Conservation (phyloP, 208 protist species). For the Leishmania amazonensis region DNA sequence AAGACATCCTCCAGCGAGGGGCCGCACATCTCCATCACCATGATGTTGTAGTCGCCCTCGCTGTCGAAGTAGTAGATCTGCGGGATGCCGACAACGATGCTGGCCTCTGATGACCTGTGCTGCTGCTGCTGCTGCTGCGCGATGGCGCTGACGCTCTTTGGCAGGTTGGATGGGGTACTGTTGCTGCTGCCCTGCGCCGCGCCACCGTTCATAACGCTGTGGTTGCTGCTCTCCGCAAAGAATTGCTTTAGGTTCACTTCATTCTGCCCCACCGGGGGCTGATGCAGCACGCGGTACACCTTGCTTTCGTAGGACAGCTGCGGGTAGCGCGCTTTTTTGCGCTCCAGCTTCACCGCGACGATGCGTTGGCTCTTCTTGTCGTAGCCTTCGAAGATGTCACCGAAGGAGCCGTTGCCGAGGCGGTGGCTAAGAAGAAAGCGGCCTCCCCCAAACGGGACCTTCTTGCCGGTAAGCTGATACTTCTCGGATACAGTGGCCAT, state of each 20-base stretch:
- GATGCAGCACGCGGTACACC: constrained; percentile 84
- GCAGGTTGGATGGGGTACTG: background rate
- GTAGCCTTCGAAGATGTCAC: constrained; percentile 97
- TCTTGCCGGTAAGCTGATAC: constrained; percentile 37
- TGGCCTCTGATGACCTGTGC: constrained; percentile 3
- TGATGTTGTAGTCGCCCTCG: constrained; percentile 98
- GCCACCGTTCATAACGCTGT: constrained; percentile 6
- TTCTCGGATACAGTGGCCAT: constrained; percentile 4
- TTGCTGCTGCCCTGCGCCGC: constrained; percentile 3
- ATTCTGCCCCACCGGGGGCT: constrained; percentile 43
- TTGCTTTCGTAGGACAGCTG: constrained; percentile 98
- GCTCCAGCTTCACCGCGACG: constrained; percentile 92
- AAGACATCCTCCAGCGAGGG: constrained; percentile 91
- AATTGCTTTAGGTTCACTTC: constrained; percentile 34
- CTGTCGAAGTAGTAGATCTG: constrained; percentile 95
- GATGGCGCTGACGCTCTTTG: background rate
- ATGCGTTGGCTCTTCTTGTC: constrained; percentile 48
- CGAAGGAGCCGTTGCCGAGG: constrained; percentile 98
- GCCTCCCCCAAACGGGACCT: constrained; percentile 57
- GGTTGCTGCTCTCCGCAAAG: constrained; percentile 6
- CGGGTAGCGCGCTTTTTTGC: constrained; percentile 85
- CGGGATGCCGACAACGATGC: constrained; percentile 92
- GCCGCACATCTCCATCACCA: constrained; percentile 93
- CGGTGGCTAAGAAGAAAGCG: constrained; percentile 64
- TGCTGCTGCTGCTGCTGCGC: constrained; percentile 4